Base-by-base conservation (phyloP, 1,284 basidiomycete species). In the Malassezia globosa region DNA sequence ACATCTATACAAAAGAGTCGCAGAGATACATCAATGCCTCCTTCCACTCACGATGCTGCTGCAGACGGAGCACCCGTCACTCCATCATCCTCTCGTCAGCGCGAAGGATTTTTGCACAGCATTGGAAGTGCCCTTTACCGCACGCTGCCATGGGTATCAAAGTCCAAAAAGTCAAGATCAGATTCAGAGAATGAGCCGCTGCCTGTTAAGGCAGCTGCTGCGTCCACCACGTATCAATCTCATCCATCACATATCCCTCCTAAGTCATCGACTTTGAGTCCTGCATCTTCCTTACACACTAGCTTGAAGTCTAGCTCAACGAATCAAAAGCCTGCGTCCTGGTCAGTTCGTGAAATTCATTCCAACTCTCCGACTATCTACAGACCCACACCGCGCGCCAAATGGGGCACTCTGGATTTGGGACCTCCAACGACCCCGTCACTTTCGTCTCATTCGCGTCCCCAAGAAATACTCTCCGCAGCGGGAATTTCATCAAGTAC, bases 341-440 rank as follows among this genome's bases (percentile, higher is more conserved):
- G n/a, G n/a, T n/a, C n/a, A n/a, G n/a, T n/a, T n/a, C n/a, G n/a
- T n/a, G n/a, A n/a, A n/a, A n/a, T n/a, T n/a, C n/a, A n/a, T n/a
- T n/a, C n/a, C n/a, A n/a, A n/a, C n/a, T n/a, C n/a, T n/a, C n/a
- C n/a, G n/a, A n/a, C n/a, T n/a, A n/a, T n/a, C 38, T 22, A 16
- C 23, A 14, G 23, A 24, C 7, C 10, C 29, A 19, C n/a, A 19
- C 26, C 21, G 23, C 51, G 59, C 22, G 56, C 55, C 43, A 52
- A 61, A 31, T 67, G 64, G 64, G 55, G 53, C 37, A 54, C 51
- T n/a, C 51, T 67, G 51, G 55, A 63, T 34, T 52, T 67, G 4
- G 60, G 56, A 6, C 51, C 63, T 16, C 54, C 52, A 5, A 55
- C 50, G 22, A 42, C 41, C 7, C 18, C n/a, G 25, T 5, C 21